Conservation (phyloP, 768 basidiomycete genomes). For the Porpolomopsis calyptriformis region DNA sequence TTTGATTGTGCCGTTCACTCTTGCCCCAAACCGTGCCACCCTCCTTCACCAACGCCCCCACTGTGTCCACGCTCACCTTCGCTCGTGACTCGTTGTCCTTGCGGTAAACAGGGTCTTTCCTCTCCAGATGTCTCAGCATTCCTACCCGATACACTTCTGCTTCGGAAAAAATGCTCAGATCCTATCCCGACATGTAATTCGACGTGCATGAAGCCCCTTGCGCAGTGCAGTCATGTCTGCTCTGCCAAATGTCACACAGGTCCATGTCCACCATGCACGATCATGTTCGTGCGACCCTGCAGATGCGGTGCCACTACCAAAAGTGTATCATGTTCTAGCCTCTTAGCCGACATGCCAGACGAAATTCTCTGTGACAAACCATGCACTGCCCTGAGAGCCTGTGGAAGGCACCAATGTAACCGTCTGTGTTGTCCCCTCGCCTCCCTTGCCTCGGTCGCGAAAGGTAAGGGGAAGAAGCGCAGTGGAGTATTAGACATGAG, state of each 20-base stretch:
- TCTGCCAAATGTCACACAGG: conserved; percentile 61
- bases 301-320: conserved; percentile 69
- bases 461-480: conserved; percentile 54
- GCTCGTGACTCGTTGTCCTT: conserved; percentile 66
- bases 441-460: conserved; percentile 40
- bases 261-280: conserved; percentile 68
- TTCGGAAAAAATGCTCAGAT: conserved; percentile 49
- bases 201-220: conserved; percentile 52
- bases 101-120: conserved; percentile 53
- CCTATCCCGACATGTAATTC: conserved; percentile 74
- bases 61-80: conserved; percentile 68
- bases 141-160: conserved; percentile 25
- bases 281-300: conserved; percentile 65
- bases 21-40: conserved; percentile 71
- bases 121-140: conserved; percentile 22
- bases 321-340: conserved; percentile 43
- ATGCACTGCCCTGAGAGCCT: conserved; percentile 68
- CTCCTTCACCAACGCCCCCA: conserved; percentile 45
- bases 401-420: conserved; percentile 80
- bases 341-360: conserved; percentile 25
- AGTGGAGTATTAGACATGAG: conserved; percentile 16
- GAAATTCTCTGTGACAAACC: conserved; percentile 74
- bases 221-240: conserved; percentile 69
- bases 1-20: conserved; percentile 73
- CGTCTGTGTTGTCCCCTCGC: conserved; percentile 87